Conservation (phyloP, 2,329 filamentous ascomycete species). For the Apiospora hydei region DNA sequence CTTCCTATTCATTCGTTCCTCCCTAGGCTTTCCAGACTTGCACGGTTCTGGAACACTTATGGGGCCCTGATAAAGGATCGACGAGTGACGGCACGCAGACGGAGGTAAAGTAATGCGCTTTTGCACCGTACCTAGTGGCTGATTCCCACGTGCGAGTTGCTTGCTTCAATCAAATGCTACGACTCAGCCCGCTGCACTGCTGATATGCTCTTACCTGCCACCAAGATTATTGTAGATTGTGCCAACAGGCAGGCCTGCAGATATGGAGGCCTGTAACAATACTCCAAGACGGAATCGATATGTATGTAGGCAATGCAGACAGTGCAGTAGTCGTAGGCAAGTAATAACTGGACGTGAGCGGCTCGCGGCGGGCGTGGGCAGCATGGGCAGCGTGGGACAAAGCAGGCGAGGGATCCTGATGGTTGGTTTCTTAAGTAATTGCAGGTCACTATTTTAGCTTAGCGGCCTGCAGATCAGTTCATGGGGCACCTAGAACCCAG, state of each 20-base stretch:
- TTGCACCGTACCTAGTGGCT: conserved; percentile 26
- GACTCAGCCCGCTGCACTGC: background rate
- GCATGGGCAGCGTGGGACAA: background rate
- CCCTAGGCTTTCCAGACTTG: conserved; percentile 26
- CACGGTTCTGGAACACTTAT: conserved; percentile 27
- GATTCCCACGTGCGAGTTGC: background rate
- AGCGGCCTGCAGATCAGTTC: conserved; percentile 21
- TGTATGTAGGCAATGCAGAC: background rate
- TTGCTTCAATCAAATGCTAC: background rate
- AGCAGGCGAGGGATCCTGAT: background rate
- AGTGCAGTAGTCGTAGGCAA: conserved; percentile 10
- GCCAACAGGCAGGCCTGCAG: background rate
- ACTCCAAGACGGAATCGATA: background rate
- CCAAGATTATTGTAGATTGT: background rate
- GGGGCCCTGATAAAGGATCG: conserved; percentile 30
- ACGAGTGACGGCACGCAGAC: conserved; percentile 25
- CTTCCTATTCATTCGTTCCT: conserved; percentile 23
- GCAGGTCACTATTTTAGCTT: conserved; percentile 21
- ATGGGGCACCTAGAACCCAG: conserved; percentile 19
- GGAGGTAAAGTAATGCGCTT: conserved; percentile 23
- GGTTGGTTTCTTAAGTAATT: conserved; percentile 21
- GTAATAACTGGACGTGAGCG: background rate
- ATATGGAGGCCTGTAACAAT: background rate
- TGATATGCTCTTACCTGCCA: background rate
- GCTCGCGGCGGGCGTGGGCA: background rate